Percentiles rank a stretch among this genome's conserved stretches.
phyloP scores from a whole-genome alignment of 257 asterid genomes.

The Prunella vulgaris region DNA sequence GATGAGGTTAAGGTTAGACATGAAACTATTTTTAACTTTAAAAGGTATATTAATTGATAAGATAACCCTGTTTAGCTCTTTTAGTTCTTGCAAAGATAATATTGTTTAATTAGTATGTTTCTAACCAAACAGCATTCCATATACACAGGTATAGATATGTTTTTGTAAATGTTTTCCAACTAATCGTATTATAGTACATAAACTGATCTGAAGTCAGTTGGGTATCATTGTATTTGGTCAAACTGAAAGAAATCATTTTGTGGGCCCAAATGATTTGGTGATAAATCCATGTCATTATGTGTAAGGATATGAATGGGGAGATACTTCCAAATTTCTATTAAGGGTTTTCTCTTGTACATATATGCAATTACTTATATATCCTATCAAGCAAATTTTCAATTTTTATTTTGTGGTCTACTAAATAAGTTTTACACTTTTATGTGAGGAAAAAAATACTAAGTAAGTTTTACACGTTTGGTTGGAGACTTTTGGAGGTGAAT shows the following conservation, averaged over 20 bases:
- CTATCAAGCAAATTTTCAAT: no score
- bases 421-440: no score
- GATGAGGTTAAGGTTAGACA: constrained; percentile 18
- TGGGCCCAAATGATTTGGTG: constrained; percentile 23
- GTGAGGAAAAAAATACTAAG: no score
- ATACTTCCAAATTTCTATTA: background rate
- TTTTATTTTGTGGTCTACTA: no score
- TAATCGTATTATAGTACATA: background rate
- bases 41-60: background rate
- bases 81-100: constrained; percentile 25
- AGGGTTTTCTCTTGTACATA: no score
- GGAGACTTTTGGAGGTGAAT: no score
- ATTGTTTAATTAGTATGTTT: constrained; percentile 28
- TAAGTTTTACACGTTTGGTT: no score
- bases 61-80: constrained; percentile 14
- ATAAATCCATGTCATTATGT: constrained; percentile 23
- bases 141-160: background rate
- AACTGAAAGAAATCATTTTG: constrained; percentile 18
- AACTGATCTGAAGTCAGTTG: background rate
- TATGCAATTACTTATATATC: no score
- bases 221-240: constrained; percentile 18
- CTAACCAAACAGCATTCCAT: constrained; percentile 36
- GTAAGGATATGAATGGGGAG: constrained; percentile 21
- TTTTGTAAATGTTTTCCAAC: background rate
- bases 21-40: constrained; percentile 11